phyloP scores from a whole-genome alignment of 306 rosid genomes.

The Fragaria nilgerrensis region DNA sequence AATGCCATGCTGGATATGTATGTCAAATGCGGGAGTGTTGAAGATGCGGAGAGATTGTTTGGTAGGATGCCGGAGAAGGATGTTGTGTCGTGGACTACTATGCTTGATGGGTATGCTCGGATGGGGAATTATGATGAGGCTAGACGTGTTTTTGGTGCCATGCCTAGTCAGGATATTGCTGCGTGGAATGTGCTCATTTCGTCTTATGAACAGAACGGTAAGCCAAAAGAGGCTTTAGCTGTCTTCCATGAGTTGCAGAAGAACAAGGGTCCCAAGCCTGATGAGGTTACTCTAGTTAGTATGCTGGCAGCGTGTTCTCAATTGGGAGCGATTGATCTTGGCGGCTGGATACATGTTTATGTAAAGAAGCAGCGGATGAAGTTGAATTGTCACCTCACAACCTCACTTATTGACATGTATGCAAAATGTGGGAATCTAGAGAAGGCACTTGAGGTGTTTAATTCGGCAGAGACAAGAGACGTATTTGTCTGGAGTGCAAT shows the following conservation, averaged over 20 bases:
- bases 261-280: conserved; percentile 42
- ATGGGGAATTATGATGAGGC: conserved; percentile 48
- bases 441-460: conserved; percentile 52
- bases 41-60: conserved; percentile 48
- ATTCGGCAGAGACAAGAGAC: conserved; percentile 43
- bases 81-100: conserved; percentile 63
- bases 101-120: conserved; percentile 65
- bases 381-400: conserved; percentile 46
- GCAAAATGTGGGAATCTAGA: conserved; percentile 63
- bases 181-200: conserved; percentile 64
- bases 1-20: conserved; percentile 71
- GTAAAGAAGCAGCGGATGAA: conserved; percentile 44
- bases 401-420: conserved; percentile 67
- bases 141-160: conserved; percentile 32
- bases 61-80: conserved; percentile 60
- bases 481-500: conserved; percentile 65
- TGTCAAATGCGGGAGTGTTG: conserved; percentile 50
- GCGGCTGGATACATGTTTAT: conserved; percentile 53
- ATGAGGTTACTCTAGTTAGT: conserved; percentile 57
- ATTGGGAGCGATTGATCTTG: conserved; percentile 62
- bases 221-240: conserved; percentile 60
- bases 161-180: conserved; percentile 53
- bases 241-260: conserved; percentile 51
- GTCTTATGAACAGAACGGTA: conserved; percentile 58
- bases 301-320: conserved; percentile 61